Evolutionary conservation across 306 rosid genomes (phyloP), one percentile per base, ranked within the genome.

Genomic region (Lagenaria siceraria): DNA sequence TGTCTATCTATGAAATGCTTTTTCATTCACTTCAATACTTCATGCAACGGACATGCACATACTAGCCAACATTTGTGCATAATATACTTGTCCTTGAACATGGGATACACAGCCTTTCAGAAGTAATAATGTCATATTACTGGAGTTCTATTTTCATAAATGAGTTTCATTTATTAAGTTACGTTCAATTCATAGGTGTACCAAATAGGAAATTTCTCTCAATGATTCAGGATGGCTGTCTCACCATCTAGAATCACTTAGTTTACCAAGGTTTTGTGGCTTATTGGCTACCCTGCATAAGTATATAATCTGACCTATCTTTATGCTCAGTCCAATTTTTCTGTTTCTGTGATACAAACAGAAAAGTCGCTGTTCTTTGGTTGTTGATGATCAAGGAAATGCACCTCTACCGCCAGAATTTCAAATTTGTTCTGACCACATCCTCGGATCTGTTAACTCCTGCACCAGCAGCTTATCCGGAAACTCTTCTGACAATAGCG

Each of bases 321-420:
- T 69, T 19, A 24, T 24, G 58, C 75, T 70, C 38, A 8, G 22
- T 71, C 59, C 59, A 71, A 25, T 71, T 71, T 46, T 71, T 36
- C 51, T 61, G 10, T 66, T 78, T 62, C 77, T 25, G 21, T 51
- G 77, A 24, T 33, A 36, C 19, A 76, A 64, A 77, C 78, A 46
- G 78, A 55, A 64, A 77, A 56, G 70, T 83, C 43, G 71, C 54
- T 78, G 69, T 80, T 63, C 78, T 80, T 53, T 78, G 58, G 81
- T 79, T 75, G 82, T 70, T 82, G 80, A 76, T 73, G 81, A 74
- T 78, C 84, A 79, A 15, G 42, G 51, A 71, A 71, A 48, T 71
- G 59, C 82, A 53, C 54, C 82, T 80, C 82, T 66, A 22, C 82
- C 88, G 76, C 85, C 87, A 38, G 81, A 83, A 74, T 76, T 81